Evolutionary conservation across 2,329 filamentous ascomycete genomes (phyloP).

Genomic region (Arthrinium puccinioides): DNA sequence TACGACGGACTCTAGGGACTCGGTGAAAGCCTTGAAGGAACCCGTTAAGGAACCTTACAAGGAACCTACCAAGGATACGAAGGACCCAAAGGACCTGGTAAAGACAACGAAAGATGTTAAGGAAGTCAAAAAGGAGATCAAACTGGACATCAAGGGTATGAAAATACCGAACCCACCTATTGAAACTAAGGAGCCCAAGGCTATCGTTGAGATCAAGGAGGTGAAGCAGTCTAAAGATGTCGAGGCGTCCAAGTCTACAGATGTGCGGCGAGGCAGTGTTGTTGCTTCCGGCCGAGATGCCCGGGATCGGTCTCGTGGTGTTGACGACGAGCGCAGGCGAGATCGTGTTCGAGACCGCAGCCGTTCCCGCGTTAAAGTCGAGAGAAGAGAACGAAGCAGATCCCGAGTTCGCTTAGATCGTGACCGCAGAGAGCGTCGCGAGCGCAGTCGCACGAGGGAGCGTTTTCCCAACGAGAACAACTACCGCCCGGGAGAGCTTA

Average conservation of each 20-base stretch:
- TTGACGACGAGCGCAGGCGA: constrained; percentile 20
- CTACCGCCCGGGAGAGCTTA: constrained; percentile 3
- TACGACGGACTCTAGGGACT: constrained; percentile 26
- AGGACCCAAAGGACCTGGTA: neutral
- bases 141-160: constrained; percentile 6
- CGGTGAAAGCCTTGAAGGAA: constrained; percentile 16
- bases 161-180: constrained; percentile 14
- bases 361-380: constrained; percentile 1
- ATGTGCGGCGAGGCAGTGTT: constrained; percentile 18
- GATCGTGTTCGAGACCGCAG: constrained; percentile 17
- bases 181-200: constrained; percentile 14
- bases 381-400: constrained; percentile 18
- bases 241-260: constrained; percentile 10
- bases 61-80: neutral
- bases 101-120: constrained; percentile 16
- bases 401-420: constrained; percentile 21
- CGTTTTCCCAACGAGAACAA: constrained; percentile 2
- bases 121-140: constrained; percentile 9
- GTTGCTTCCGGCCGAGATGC: constrained; percentile 15
- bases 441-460: constrained; percentile 1
- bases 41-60: constrained; percentile 4
- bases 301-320: constrained; percentile 15
- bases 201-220: constrained; percentile 12
- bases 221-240: constrained; percentile 11
- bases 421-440: constrained; percentile 2